A percentile compares a stretch with the other conserved stretches of the same genome.
phyloP scores from a whole-genome alignment of 495 filamentous ascomycete genomes.

The Penicillium alfredii region DNA sequence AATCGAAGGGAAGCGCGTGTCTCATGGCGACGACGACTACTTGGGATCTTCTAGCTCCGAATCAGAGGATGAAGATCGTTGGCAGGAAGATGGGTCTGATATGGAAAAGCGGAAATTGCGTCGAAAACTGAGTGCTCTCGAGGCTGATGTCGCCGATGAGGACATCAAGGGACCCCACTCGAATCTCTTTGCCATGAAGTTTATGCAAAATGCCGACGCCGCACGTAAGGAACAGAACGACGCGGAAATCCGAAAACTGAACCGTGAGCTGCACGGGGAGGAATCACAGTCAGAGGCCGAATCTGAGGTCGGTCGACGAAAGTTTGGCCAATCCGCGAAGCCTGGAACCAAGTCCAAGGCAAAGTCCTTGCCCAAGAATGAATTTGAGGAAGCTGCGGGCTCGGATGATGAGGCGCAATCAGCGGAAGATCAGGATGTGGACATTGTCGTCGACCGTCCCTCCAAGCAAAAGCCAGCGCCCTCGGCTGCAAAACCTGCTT shows the following conservation, averaged over 20 bases:
- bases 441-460: slow-evolving; percentile 19
- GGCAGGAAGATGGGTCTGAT: slow-evolving; percentile 50
- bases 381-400: slow-evolving; percentile 53
- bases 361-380: slow-evolving; percentile 33
- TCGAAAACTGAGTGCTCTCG: slow-evolving; percentile 54
- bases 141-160: slow-evolving; percentile 33
- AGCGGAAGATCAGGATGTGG: slow-evolving; percentile 22
- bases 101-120: slow-evolving; percentile 46
- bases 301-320: slow-evolving; percentile 55
- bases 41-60: slow-evolving; percentile 46
- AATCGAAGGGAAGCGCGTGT: slow-evolving; percentile 69
- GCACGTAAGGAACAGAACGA: slow-evolving; percentile 72
- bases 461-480: slow-evolving; percentile 18
- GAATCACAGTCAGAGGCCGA: slow-evolving; percentile 53
- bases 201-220: slow-evolving; percentile 87
- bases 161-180: slow-evolving; percentile 38
- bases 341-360: slow-evolving; percentile 18
- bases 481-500: slow-evolving; percentile 13
- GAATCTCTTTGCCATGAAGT: slow-evolving; percentile 69
- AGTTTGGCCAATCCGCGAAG: slow-evolving; percentile 49
- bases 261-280: slow-evolving; percentile 61
- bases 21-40: slow-evolving; percentile 44
- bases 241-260: slow-evolving; percentile 66
- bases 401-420: slow-evolving; percentile 47
- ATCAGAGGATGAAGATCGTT: slow-evolving; percentile 52